phyloP scores from a whole-genome alignment of 495 filamentous ascomycete species.

The Talaromyces thailandensis region DNA sequence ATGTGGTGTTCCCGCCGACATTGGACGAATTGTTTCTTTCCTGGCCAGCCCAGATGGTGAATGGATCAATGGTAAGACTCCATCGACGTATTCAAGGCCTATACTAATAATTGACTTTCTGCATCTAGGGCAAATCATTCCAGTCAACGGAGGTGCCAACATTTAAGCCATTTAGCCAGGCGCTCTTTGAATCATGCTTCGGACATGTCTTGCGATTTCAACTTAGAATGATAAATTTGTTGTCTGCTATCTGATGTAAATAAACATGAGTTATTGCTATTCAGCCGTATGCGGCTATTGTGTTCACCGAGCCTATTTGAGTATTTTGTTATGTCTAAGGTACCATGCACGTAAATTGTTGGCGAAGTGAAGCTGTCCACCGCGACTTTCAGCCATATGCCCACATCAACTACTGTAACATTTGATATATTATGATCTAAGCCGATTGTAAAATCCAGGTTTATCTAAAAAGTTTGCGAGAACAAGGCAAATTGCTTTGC shows the following conservation, averaged over 20 bases:
- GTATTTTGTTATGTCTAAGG: not conserved
- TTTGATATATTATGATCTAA: not conserved
- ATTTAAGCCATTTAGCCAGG: conserved; percentile 12
- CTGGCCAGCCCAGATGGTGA: conserved; percentile 45
- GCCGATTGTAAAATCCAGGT: not conserved
- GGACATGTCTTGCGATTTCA: not conserved
- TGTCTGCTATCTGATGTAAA: not conserved
- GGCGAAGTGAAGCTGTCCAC: not conserved
- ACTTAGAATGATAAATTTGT: not conserved
- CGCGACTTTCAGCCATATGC: not conserved
- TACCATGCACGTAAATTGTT: not conserved
- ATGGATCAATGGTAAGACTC: conserved; percentile 53
- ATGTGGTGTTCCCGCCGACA: conserved; percentile 47
- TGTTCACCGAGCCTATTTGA: not conserved
- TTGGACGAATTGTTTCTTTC: conserved; percentile 49
- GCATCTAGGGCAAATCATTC: conserved; percentile 21
- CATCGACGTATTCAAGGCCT: too few relatives aligned
- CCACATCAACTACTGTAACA: not conserved
- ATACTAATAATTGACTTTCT: conserved; percentile 2
- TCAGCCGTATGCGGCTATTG: not conserved
- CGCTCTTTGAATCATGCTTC: not conserved
- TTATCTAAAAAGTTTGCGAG: not conserved
- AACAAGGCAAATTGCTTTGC: not conserved
- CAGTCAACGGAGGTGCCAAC: conserved; percentile 26
- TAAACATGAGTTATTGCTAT: not conserved